These are phyloP conservation scores for Aspergillus latus DNA, from an alignment of 2,329 filamentous ascomycete genomes.

Conservation along the genomic window DNA sequence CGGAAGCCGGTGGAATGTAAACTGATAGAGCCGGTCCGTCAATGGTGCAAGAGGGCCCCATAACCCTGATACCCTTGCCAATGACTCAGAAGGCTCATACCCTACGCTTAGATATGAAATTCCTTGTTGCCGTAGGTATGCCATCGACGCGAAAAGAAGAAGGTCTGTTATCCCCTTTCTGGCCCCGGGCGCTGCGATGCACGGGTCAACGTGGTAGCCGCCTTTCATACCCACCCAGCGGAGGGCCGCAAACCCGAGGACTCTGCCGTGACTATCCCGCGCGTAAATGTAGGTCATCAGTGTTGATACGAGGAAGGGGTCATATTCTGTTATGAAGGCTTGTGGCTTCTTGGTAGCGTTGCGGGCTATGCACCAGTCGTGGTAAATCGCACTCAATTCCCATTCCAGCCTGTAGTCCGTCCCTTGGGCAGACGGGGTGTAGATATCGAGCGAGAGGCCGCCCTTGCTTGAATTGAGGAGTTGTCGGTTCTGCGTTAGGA, in stretches of 20 bases:
- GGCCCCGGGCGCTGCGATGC: conserved; percentile 35
- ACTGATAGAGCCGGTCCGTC: conserved; percentile 32
- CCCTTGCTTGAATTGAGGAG: conserved; percentile 38
- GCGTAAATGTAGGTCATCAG: conserved; percentile 46
- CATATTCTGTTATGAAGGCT: conserved; percentile 44
- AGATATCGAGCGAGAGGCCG: conserved; percentile 36
- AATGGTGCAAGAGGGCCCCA: conserved; percentile 27
- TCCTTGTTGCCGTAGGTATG: conserved; percentile 33
- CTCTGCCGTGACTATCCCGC: conserved; percentile 26
- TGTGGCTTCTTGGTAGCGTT: conserved; percentile 30
- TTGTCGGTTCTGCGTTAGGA: conserved; percentile 38
- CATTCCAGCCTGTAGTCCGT: conserved; percentile 32
- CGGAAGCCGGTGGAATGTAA: conserved; percentile 34
- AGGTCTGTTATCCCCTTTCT: conserved; percentile 42
- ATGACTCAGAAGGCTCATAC: conserved; percentile 37
- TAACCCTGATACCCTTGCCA: conserved; percentile 37
- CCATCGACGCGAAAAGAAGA: conserved; percentile 40
- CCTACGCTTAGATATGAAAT: conserved; percentile 42
- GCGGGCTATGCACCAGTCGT: conserved; percentile 39
- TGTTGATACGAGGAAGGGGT: conserved; percentile 39
- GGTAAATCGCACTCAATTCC: conserved; percentile 38
- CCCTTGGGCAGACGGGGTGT: conserved; percentile 31
- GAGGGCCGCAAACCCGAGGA: conserved; percentile 43
- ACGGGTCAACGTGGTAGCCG: conserved; percentile 47
- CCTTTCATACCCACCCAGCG: conserved; percentile 37